Conservation (phyloP, 139 green algal species). For the Chlorella sp. region DNA sequence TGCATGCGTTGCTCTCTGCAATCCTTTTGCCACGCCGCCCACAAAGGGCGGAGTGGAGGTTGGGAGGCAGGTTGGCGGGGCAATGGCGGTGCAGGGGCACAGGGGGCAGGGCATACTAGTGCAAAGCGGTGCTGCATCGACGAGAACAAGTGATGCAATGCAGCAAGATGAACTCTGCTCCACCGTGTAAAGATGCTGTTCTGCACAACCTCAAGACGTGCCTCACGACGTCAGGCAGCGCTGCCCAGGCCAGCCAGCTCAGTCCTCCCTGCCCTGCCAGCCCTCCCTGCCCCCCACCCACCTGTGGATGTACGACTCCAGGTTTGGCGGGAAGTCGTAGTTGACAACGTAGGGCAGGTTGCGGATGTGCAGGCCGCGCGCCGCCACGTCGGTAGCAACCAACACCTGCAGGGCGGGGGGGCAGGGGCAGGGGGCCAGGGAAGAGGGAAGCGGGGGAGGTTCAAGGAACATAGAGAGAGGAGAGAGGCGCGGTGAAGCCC, state of each 20-base stretch:
- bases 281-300: not conserved
- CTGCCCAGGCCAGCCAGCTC: not conserved
- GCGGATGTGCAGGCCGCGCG: slow-evolving; percentile 82
- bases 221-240: not conserved
- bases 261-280: not conserved
- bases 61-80: not conserved
- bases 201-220: no score
- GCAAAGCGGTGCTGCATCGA: no score
- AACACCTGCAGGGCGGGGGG: slow-evolving; percentile 58
- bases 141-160: no score
- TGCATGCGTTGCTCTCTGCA: slow-evolving; percentile 5
- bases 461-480: no score
- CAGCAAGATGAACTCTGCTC: no score
- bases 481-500: no score
- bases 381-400: slow-evolving; percentile 89
- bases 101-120: no score
- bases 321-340: slow-evolving; percentile 87
- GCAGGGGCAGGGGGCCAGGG: not conserved
- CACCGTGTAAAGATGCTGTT: no score
- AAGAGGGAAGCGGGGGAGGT: not conserved
- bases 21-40: slow-evolving; percentile 30
- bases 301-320: slow-evolving; percentile 95
- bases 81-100: not conserved
- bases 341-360: slow-evolving; percentile 87
- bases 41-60: slow-evolving; percentile 31